Conservation (phyloP, 2,329 filamentous ascomycete genomes). For the Sclerotinia minor region DNA sequence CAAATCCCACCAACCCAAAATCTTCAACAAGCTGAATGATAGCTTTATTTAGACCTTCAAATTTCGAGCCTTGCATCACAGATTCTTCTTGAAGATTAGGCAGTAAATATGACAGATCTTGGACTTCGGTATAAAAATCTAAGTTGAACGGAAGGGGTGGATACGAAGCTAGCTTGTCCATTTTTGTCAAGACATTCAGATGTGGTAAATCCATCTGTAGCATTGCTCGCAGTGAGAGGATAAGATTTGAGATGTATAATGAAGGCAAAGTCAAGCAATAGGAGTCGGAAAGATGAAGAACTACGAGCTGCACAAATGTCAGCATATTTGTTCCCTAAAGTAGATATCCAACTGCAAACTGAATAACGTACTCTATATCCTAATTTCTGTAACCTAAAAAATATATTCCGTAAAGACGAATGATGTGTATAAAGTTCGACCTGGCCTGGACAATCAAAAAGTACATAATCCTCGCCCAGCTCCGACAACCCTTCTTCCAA, state of each 20-base stretch:
- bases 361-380: conserved; percentile 75
- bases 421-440: conserved; percentile 98
- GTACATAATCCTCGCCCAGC: conserved; percentile 83
- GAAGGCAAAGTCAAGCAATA: conserved; percentile 92
- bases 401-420: conserved; percentile 85
- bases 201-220: conserved; percentile 97
- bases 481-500: conserved; percentile 76
- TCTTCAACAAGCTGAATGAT: conserved; percentile 84
- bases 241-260: conserved; percentile 89
- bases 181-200: conserved; percentile 94
- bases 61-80: conserved; percentile 69
- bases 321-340: conserved; percentile 29
- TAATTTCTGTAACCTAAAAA: conserved; percentile 84
- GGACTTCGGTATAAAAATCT: conserved; percentile 96
- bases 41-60: conserved; percentile 79
- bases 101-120: conserved; percentile 83
- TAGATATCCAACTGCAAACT: conserved; percentile 17
- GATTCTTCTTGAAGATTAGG: conserved; percentile 79
- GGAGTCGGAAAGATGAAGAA: conserved; percentile 90
- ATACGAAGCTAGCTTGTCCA: conserved; percentile 88
- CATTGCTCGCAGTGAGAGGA: conserved; percentile 93
- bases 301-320: conserved; percentile 68
- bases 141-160: conserved; percentile 90
- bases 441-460: conserved; percentile 96
- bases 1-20: conserved; percentile 87